These are phyloP conservation scores for Trichoderma atroviride DNA, from an alignment of 2,329 filamentous ascomycete genomes.

Conservation along the genomic window DNA sequence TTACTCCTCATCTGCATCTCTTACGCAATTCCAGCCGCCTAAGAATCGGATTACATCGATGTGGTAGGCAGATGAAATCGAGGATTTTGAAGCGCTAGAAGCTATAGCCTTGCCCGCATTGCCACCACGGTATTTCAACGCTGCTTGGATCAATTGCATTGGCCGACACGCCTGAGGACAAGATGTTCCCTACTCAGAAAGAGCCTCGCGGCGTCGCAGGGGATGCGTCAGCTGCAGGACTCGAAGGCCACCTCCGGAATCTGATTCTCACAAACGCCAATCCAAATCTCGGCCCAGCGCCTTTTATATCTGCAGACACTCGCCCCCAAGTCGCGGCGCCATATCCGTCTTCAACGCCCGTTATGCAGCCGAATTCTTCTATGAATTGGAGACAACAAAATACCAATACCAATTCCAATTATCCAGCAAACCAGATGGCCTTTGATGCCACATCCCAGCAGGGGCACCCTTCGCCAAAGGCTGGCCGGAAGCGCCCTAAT, in stretches of 20 bases:
- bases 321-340: not conserved
- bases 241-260: constrained; percentile 61
- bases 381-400: not conserved
- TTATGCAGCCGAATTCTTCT: not conserved
- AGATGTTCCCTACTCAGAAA: constrained; percentile 13
- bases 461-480: constrained; percentile 34
- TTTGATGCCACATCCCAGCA: not conserved
- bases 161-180: not conserved
- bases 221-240: constrained; percentile 31
- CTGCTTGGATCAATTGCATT: not conserved
- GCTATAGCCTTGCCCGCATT: not conserved
- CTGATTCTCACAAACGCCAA: constrained; percentile 60
- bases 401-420: not conserved
- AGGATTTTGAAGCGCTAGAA: not conserved
- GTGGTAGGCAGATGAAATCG: not conserved
- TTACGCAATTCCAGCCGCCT: not conserved
- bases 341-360: not conserved
- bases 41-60: not conserved
- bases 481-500: constrained; percentile 57
- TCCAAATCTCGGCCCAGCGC: constrained; percentile 1
- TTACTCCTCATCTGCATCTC: not conserved
- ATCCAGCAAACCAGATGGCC: not conserved
- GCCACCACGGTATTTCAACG: not conserved
- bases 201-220: not conserved
- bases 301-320: not conserved